These are phyloP conservation scores for Penicillium verhagenii DNA, from an alignment of 495 filamentous ascomycete species.

Conservation along the genomic window DNA sequence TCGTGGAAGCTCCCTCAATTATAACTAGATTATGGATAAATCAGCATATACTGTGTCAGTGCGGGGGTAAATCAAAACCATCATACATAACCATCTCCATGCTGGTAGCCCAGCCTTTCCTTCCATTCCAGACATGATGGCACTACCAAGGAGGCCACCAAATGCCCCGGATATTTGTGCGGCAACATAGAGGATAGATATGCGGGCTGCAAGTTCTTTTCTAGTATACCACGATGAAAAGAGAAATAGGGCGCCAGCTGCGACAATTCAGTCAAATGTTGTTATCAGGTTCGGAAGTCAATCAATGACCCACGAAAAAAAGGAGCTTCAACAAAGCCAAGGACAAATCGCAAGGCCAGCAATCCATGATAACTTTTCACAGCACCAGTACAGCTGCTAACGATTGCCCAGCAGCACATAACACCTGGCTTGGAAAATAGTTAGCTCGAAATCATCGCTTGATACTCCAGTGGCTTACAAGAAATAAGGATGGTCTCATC, in stretches of 20 bases:
- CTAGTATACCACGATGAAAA: conserved; percentile 51
- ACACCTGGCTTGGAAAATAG: conserved; percentile 25
- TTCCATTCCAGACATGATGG: conserved; percentile 34
- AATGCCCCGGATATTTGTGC: conserved; percentile 56
- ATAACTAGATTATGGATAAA: conserved; percentile 5
- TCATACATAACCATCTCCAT: conserved; percentile 45
- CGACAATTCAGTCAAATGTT: neutral
- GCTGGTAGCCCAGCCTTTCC: conserved; percentile 28
- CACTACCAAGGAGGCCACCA: conserved; percentile 52
- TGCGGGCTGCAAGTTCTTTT: conserved; percentile 46
- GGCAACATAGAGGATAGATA: conserved; percentile 55
- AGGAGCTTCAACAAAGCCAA: conserved; percentile 41
- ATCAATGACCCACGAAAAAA: conserved; percentile 26
- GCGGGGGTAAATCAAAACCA: neutral
- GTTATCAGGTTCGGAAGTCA: neutral
- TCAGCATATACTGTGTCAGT: neutral
- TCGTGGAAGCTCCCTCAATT: conserved; percentile 33
- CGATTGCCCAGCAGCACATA: conserved; percentile 45
- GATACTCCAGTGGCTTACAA: conserved; percentile 37
- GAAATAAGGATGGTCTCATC: conserved; percentile 44
- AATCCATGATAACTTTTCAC: conserved; percentile 44
- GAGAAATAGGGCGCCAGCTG: conserved; percentile 35
- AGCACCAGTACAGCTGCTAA: conserved; percentile 41
- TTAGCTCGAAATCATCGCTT: neutral
- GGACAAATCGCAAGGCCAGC: conserved; percentile 43